These are phyloP conservation scores for Raphanus sativus DNA, from an alignment of 345 rosid genomes.

Conservation along the genomic window DNA sequence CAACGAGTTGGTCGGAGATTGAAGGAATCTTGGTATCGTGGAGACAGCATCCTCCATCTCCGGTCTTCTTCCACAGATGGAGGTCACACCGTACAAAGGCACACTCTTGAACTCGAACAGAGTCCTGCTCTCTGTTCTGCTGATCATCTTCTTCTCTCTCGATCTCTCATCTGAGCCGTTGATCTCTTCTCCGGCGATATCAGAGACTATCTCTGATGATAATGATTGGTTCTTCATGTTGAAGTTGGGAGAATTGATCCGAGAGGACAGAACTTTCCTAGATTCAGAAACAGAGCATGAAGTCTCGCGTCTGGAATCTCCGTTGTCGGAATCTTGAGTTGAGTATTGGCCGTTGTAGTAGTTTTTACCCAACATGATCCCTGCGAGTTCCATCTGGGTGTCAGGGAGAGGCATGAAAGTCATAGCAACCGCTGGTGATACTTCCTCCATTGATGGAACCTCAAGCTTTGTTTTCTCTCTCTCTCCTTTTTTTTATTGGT, in stretches of 20 bases:
- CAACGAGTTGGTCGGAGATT: constrained; percentile 38
- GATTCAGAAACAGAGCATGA: constrained; percentile 44
- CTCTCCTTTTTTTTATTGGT: neutral
- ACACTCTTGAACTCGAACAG: constrained; percentile 42
- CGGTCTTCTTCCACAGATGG: constrained; percentile 64
- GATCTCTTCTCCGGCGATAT: constrained; percentile 36
- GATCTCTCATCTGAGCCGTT: constrained; percentile 29
- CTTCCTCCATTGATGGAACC: constrained; percentile 49
- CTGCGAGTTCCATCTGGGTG: constrained; percentile 44
- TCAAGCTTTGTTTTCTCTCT: neutral
- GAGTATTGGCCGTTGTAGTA: constrained; percentile 37
- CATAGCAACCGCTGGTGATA: constrained; percentile 44
- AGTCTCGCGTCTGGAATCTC: constrained; percentile 31
- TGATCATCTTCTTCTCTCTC: constrained; percentile 33
- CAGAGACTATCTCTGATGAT: constrained; percentile 35
- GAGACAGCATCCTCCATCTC: constrained; percentile 88
- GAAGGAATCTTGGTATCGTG: constrained; percentile 51
- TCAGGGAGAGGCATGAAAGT: constrained; percentile 45
- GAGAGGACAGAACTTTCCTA: constrained; percentile 27
- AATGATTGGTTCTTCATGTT: constrained; percentile 59
- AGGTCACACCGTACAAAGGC: constrained; percentile 65
- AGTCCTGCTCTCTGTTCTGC: constrained; percentile 45
- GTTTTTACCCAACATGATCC: constrained; percentile 48
- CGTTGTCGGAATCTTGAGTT: constrained; percentile 38
- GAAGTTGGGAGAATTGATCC: constrained; percentile 29